Base-by-base conservation (phyloP, 805 yeast species). In the Kuraishia borneana region DNA sequence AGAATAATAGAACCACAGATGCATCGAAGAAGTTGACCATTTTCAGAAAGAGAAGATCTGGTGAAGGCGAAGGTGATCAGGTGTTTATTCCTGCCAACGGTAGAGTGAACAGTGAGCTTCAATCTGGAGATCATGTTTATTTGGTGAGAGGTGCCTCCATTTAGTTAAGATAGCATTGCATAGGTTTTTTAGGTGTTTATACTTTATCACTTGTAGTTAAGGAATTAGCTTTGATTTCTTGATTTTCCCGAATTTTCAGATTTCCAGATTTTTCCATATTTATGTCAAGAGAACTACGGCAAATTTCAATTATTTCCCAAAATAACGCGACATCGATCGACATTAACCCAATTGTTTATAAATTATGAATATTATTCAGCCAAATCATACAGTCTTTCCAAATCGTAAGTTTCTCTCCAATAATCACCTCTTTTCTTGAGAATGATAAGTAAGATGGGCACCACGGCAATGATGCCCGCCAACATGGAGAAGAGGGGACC, bases 401-500 rank as follows among this genome's bases (percentile, higher is more conserved):
- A 50, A 47, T 79, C 80, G 46, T 68, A 78, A 31, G 65, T 63
- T 31, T 76, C 78, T 45, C 88, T 65, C 69, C 79, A 74, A 36
- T 66, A 46, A n/a, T 66, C 67, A 18, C 88, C 84, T 21, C 58
- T 58, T 38, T 45, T 57, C 48, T 76, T 78, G 41, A 79, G 56
- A 3, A 71, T 42, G 3, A 65, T 19, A 19, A 80, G 47, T 2
- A 63, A 44, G 1, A 58, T 30, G 2, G 76, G 56, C 16, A 71
- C 44, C 2, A 64, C 55, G 2, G 67, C 45, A 9, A 76, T 60
- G 2, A 78, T 43, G 7, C 84, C 80, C 2, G 82, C 74, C 35
- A 78, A 55, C 46, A 84, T 78, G 3, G 81, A 63, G 43, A 71
- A 76, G 36, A 83, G 58, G 43, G 81, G 73, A 0, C 95, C 95